phyloP scores from a whole-genome alignment of 176 grass and related monocot genomes.

The Poa annua region DNA sequence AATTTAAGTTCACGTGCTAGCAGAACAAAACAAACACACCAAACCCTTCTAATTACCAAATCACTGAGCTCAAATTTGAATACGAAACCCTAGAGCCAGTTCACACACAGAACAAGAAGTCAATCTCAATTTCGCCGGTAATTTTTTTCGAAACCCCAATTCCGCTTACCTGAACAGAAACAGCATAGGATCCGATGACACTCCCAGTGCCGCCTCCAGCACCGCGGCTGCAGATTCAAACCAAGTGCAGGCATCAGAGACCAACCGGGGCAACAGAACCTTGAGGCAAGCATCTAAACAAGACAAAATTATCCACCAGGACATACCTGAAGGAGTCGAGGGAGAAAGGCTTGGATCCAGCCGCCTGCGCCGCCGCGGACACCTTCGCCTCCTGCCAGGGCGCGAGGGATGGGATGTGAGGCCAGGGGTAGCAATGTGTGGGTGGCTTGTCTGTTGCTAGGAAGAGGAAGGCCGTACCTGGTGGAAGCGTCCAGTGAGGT shows the following conservation, averaged over 20 bases:
- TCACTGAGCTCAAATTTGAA: conserved; percentile 20
- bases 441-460: neutral
- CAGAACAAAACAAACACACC: neutral
- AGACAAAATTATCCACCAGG: neutral
- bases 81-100: conserved; percentile 39
- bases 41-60: conserved; percentile 14
- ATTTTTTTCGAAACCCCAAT: neutral
- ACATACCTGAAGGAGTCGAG: conserved; percentile 66
- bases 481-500: conserved; percentile 89
- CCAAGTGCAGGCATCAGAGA: conserved; percentile 36
- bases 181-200: conserved; percentile 85
- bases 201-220: conserved; percentile 60
- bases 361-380: conserved; percentile 44
- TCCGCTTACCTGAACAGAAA: conserved; percentile 77
- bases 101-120: neutral
- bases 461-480: conserved; percentile 53
- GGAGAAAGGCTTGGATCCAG: conserved; percentile 65
- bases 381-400: conserved; percentile 70
- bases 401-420: neutral
- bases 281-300: neutral
- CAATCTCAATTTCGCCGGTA: conserved; percentile 5
- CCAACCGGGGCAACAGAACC: conserved; percentile 5
- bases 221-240: conserved; percentile 56
- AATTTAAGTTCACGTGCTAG: neutral
- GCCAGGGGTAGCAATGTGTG: conserved; percentile 13